Conservation (phyloP, 495 filamentous ascomycete species). For the Lophiotrema nucula region DNA sequence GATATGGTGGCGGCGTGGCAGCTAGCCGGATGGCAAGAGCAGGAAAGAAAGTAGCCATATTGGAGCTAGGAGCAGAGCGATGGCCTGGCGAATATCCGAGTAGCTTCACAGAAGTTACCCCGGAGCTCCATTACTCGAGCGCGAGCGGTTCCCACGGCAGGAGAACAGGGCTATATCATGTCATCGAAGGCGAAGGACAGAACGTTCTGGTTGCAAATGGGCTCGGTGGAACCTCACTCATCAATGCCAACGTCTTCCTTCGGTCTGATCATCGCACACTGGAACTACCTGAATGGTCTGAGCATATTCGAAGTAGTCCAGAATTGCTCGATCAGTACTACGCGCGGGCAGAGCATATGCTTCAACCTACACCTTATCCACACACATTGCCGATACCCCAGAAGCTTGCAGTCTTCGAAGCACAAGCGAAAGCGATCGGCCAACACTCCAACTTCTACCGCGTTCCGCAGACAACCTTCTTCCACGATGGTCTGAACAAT, state of each 20-base stretch:
- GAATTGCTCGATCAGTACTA: conserved; percentile 46
- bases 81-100: conserved; percentile 66
- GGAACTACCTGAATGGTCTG: conserved; percentile 57
- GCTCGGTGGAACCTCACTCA: conserved; percentile 62
- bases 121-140: conserved; percentile 58
- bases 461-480: conserved; percentile 62
- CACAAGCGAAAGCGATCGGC: conserved; percentile 54
- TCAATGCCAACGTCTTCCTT: conserved; percentile 68
- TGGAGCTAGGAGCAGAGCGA: conserved; percentile 62
- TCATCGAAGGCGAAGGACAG: conserved; percentile 63
- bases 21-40: conserved; percentile 64
- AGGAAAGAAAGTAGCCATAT: conserved; percentile 59
- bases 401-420: conserved; percentile 57
- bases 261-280: conserved; percentile 57
- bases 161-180: conserved; percentile 62
- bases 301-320: conserved; percentile 54
- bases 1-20: conserved; percentile 66
- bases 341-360: conserved; percentile 52
- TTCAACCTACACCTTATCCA: conserved; percentile 61
- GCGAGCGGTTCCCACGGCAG: conserved; percentile 48
- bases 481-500: conserved; percentile 58
- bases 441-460: conserved; percentile 54
- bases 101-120: conserved; percentile 45
- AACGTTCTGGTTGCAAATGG: conserved; percentile 66
- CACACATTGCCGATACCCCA: conserved; percentile 52